phyloP scores from a whole-genome alignment of 2,329 filamentous ascomycete genomes.

The Phoma sp. region DNA sequence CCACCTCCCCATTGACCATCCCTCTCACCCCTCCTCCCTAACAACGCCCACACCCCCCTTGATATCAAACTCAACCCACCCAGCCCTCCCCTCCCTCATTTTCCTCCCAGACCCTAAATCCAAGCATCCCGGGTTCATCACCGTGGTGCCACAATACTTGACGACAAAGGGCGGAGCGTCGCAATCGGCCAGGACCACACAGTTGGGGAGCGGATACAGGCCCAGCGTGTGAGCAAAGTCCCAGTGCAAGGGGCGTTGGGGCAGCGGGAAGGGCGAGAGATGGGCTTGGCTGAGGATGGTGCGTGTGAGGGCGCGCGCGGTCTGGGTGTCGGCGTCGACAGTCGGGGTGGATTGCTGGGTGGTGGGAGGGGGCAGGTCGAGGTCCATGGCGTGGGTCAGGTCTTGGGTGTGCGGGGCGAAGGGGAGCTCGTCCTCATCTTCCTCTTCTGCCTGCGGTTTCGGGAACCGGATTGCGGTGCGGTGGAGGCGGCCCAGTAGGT shows the following conservation, averaged over 20 bases:
- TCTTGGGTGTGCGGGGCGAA: conserved; percentile 42
- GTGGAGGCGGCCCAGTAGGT: conserved; percentile 79
- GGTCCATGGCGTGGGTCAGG: conserved; percentile 53
- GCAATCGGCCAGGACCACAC: conserved; percentile 80
- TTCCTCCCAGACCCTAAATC: conserved; percentile 65
- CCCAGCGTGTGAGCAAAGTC: conserved; percentile 78
- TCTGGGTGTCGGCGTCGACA: conserved; percentile 46
- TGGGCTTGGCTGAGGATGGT: conserved; percentile 90
- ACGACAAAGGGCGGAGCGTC: conserved; percentile 83
- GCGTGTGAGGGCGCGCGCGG: conserved; percentile 81
- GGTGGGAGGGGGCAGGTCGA: conserved; percentile 44
- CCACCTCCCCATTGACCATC: too few relatives aligned
- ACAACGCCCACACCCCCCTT: conserved; percentile 34
- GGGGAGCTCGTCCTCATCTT: conserved; percentile 27
- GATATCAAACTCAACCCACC: conserved; percentile 83
- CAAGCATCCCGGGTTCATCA: conserved; percentile 87
- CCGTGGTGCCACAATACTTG: conserved; percentile 93
- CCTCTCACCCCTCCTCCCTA: conserved; percentile 28
- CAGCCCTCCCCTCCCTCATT: conserved; percentile 67
- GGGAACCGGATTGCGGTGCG: conserved; percentile 77
- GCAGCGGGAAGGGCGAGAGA: conserved; percentile 82
- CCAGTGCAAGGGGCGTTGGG: conserved; percentile 82
- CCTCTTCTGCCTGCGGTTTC: conserved; percentile 24
- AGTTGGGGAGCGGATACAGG: conserved; percentile 86
- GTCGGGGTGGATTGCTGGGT: conserved; percentile 22